Base-by-base conservation (phyloP, 2,329 filamentous ascomycete genomes). In the Aspergillus awamori region DNA sequence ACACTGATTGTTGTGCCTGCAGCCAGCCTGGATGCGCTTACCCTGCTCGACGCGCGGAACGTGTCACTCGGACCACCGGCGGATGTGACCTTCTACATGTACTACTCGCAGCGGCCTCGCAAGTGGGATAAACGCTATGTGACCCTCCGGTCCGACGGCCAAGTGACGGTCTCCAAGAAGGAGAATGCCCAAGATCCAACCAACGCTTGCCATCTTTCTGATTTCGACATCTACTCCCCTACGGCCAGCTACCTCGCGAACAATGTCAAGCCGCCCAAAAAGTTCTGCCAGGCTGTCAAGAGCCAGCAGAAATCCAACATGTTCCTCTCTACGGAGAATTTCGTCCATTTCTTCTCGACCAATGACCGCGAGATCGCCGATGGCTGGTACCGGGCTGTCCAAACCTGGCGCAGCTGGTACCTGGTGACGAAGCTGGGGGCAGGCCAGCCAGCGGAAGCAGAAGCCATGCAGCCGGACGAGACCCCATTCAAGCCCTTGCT, bases 361-460 rank as follows among this genome's bases (percentile, higher is more conserved):
- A 91, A 92, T 48, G 91, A 97, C 68, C 79, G 83, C 5, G 74
- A 80, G 1, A 76, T 87, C 1, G 91, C 91, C 0, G 82, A 84
- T n/a, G 79, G 81, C 13, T 97, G 94, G 77, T 88, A 90, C 70
- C 81, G 84, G 15, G 83, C 84, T 24, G 83, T 96, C 1, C 92
- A 97, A 63, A 80, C 79, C 41, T 97, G 93, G 93, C 86, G 94
- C 61, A 96, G 91, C 75, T 97, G 93, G 92, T 97, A 97, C 71
- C 79, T 97, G 7, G 89, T 92, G 47, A 88, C 91, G 67, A 87
- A 87, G 63, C 84, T 89, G 71, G 86, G 87, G 17, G 83, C 84
- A 58, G 81, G 81, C n/a, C 72, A 80, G 62, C 79, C 77, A 17
- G 33, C 39, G 5, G 52, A 56, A 6, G 36, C 38, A 8, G 56